Evolutionary conservation across 2,329 filamentous ascomycete genomes (phyloP), one percentile per base, ranked within the genome.

Genomic region (Neopestalotiopsis clavispora): DNA sequence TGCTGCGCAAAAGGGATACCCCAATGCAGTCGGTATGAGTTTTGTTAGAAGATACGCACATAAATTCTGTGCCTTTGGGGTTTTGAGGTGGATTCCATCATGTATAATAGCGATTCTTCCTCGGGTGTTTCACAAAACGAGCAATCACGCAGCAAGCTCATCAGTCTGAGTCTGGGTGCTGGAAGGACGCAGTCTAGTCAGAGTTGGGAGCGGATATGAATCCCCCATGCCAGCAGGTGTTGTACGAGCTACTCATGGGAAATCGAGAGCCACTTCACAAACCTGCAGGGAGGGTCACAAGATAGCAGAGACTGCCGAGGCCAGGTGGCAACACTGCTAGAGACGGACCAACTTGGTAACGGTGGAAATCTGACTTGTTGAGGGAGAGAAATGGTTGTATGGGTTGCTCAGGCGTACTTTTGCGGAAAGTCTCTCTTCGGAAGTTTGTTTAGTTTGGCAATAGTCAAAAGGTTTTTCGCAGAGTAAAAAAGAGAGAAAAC

Each of bases 401-500:
- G 64, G 23, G 23, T 67, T 66, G 64, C 64, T 67, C 56, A 62
- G 66, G 66, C 66, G 66, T 67, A 67, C 42, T 67, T 23, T 52
- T 52, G 45, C 6, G 45, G 45, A 52, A 52, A 52, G 45, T 52
- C 45, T 52, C n/a, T 52, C 45, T 52, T 12, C 20, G n/a, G 40
- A 42, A 63, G 52, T 30, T 63, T 67, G n/a, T 28, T 52, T 67
- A 63, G 66, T 67, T 67, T 67, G 66, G 58, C 66, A 67, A 67
- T 59, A 67, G 34, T 38, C 30, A 52, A 52, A 52, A 17, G 13
- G 23, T 38, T 59, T 49, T 38, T 42, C 45, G 20, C 45, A 52
- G 45, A 52, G 20, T 9, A 52, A 49, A 65, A 65, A 49, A 65
- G 45, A 65, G 45, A 23, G 40, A 12, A 42, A 38, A 38, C 10